A percentile compares a stretch with the other conserved stretches of the same genome.
Evolutionary conservation across 768 basidiomycete genomes (phyloP).

Genomic region (Tylopilus sp.): DNA sequence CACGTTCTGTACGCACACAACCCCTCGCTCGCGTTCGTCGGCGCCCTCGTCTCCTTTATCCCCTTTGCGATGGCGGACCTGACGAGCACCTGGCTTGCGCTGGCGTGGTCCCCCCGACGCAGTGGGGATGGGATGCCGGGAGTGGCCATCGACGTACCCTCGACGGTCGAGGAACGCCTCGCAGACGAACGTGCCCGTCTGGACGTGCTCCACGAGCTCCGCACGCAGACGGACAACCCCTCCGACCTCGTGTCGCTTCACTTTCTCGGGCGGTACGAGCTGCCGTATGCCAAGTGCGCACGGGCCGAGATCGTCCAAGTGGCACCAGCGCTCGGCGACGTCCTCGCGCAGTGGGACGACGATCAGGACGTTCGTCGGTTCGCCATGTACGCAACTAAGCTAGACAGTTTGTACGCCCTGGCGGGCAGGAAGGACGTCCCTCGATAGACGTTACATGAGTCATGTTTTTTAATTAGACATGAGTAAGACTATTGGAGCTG

Average conservation of each 20-base stretch:
- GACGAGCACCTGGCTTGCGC: constrained; percentile 46
- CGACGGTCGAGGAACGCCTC: constrained; percentile 32
- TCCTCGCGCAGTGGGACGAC: constrained; percentile 27
- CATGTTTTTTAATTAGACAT: not conserved
- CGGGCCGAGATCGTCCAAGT: constrained; percentile 15
- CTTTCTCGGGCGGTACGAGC: constrained; percentile 17
- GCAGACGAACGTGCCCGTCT: constrained; percentile 39
- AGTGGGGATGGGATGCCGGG: not conserved
- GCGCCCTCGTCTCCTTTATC: constrained; percentile 40
- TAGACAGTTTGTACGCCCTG: constrained; percentile 24
- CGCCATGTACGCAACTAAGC: constrained; percentile 26
- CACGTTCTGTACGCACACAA: constrained; percentile 47
- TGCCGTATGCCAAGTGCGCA: constrained; percentile 19
- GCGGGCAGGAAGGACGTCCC: not conserved
- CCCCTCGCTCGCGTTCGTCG: constrained; percentile 46
- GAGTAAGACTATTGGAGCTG: constrained; percentile 1
- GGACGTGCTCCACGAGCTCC: constrained; percentile 15
- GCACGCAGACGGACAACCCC: constrained; percentile 22
- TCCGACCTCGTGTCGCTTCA: constrained; percentile 28
- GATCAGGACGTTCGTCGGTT: constrained; percentile 24
- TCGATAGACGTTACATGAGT: not conserved
- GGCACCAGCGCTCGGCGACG: constrained; percentile 12
- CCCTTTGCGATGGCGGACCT: constrained; percentile 50
- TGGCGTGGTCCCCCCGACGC: constrained; percentile 33
- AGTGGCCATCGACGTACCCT: constrained; percentile 30